Conservation (phyloP, 306 rosid species). For the Cucurbita ficifolia region DNA sequence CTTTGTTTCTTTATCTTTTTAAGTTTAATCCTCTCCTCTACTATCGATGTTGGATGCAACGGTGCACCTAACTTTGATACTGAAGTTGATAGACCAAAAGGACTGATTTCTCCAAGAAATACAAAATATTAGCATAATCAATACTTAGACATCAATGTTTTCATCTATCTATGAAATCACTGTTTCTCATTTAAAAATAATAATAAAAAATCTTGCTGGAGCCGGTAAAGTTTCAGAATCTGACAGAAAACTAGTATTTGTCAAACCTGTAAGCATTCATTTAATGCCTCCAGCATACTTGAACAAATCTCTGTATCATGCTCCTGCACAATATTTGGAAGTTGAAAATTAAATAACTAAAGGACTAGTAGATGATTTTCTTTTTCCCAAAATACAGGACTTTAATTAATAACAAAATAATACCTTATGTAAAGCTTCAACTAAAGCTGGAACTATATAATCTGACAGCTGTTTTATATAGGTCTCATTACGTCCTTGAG, state of each 20-base stretch:
- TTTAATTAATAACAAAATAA: background rate
- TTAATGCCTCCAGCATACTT: conserved; percentile 80
- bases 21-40: background rate
- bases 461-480: conserved; percentile 82
- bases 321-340: conserved; percentile 42
- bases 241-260: background rate
- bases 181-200: background rate
- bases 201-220: background rate
- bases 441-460: conserved; percentile 78
- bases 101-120: conserved; percentile 1
- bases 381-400: background rate
- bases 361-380: background rate
- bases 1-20: background rate
- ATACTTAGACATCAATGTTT: background rate
- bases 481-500: conserved; percentile 76
- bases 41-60: background rate
- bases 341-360: background rate
- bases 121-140: background rate
- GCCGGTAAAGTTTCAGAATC: background rate
- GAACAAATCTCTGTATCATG: conserved; percentile 98
- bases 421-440: conserved; percentile 96
- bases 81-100: background rate
- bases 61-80: background rate
- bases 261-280: conserved; percentile 85
- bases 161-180: background rate